A percentile compares a stretch with the other conserved stretches of the same genome.
Evolutionary conservation across 345 rosid species (phyloP).

Genomic region (Camelina neglecta): DNA sequence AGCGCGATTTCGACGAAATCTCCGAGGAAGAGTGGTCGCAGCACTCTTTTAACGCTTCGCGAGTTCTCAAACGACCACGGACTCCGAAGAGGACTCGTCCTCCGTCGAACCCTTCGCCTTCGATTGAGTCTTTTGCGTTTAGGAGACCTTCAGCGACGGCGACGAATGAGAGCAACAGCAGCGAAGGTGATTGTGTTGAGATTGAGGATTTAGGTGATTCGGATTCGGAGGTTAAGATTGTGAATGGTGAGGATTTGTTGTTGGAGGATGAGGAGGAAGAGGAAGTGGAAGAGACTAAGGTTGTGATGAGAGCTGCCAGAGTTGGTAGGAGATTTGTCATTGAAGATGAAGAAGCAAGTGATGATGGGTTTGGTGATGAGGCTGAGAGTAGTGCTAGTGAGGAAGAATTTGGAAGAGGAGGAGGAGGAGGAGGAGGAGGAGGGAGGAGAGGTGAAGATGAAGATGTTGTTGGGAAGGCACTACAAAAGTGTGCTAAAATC

Average conservation of each 20-base stretch:
- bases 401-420: slow-evolving; percentile 42
- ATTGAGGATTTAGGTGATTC: slow-evolving; percentile 41
- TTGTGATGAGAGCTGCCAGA: slow-evolving; percentile 47
- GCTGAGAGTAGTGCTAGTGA: slow-evolving; percentile 59
- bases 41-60: slow-evolving; percentile 79
- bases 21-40: slow-evolving; percentile 91
- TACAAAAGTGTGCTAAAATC: slow-evolving; percentile 86
- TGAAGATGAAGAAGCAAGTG: slow-evolving; percentile 71
- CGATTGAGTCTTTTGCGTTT: slow-evolving; percentile 86
- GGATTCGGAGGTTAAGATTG: slow-evolving; percentile 45
- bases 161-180: slow-evolving; percentile 34
- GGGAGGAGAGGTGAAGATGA: slow-evolving; percentile 48
- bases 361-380: slow-evolving; percentile 49
- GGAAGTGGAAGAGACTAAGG: slow-evolving; percentile 42
- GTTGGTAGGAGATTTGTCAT: slow-evolving; percentile 71
- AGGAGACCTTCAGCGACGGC: slow-evolving; percentile 34
- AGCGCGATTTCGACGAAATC: slow-evolving; percentile 78
- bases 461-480: slow-evolving; percentile 87
- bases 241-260: slow-evolving; percentile 43
- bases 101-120: slow-evolving; percentile 50
- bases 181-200: slow-evolving; percentile 57
- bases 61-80: slow-evolving; percentile 57
- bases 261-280: slow-evolving; percentile 49
- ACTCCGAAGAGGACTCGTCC: slow-evolving; percentile 42
- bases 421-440: slow-evolving; percentile 25